Conservation (phyloP, 2,329 filamentous ascomycete species). For the Aspergillus sp. region DNA sequence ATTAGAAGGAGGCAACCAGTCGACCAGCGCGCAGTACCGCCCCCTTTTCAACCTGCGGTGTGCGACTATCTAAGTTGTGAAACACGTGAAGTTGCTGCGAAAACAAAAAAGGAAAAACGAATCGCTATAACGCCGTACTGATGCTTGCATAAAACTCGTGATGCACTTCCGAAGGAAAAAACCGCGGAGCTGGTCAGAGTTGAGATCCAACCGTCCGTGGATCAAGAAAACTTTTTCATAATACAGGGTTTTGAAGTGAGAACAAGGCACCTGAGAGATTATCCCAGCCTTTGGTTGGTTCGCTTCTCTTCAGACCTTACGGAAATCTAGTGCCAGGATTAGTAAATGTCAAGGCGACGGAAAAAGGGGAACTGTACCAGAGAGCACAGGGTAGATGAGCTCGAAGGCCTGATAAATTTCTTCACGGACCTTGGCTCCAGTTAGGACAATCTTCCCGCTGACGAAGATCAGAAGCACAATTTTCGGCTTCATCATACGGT, state of each 20-base stretch:
- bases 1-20: constrained; percentile 42
- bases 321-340: constrained; percentile 53
- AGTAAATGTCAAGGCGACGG: not conserved
- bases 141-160: constrained; percentile 45
- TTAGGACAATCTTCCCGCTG: constrained; percentile 96
- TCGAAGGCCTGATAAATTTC: constrained; percentile 97
- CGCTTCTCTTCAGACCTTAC: constrained; percentile 53
- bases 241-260: constrained; percentile 27
- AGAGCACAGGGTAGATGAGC: constrained; percentile 94
- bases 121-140: constrained; percentile 47
- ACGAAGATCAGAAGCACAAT: constrained; percentile 98
- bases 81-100: constrained; percentile 22
- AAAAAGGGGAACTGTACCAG: constrained; percentile 58
- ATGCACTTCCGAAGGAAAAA: constrained; percentile 21
- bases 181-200: constrained; percentile 11
- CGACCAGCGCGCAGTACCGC: constrained; percentile 45
- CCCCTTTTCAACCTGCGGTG: constrained; percentile 35
- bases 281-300: constrained; percentile 14
- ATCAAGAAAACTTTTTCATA: constrained; percentile 26
- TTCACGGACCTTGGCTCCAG: constrained; percentile 94
- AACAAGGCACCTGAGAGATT: constrained; percentile 10
- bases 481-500: constrained; percentile 99
- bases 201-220: constrained; percentile 15
- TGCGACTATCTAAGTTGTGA: constrained; percentile 43
- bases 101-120: constrained; percentile 22